Base-by-base conservation (phyloP, 108 stramenopile genomes). In the Fragilariopsis cylindrus region DNA sequence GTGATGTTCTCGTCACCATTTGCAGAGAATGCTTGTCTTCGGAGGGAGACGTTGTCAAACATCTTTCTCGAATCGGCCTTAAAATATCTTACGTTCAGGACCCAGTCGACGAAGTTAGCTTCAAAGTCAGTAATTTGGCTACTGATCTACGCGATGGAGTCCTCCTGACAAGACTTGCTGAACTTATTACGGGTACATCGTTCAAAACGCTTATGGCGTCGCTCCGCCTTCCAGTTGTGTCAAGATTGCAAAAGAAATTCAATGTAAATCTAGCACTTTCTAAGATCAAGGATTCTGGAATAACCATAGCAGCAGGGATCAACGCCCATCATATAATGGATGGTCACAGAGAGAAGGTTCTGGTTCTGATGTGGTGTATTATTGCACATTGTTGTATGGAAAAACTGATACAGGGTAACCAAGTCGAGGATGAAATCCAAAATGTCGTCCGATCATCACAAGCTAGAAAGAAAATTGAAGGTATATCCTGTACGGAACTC, bases 61-160 rank as follows among this genome's bases (percentile, higher is more conserved):
- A 98, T 81, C 69, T 98, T 50, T 80, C 77, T 43, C 71, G 84
- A 48, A 76, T 93, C 30, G 95, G 96, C 16, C 81, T 97, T 48
- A 82, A 74, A 19, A 89, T 97, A 3, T 53, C 65, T 8, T 97
- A 97, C 76, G 73, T 75, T 19, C 98, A 99, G 80, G 69, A 80
- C 16, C 87, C 84, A 4, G 71, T 98, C 41, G 97, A 99, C 70
- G 98, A 99, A 78, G 85, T 93, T 53, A 90, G 98, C 52, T 96
- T 92, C 72, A 49, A 44, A 21, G 82, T 98, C 46, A 57, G 53
- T 1, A 96, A 97, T 76, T 67, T 99, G 11, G 93, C 95, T 0
- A 70, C 80, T 3, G 98, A 99, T 87, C 84, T 99, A 8, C 90
- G 96, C 44, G 98, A 99, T 78, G 98, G 98, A 7, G 90, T 94